Evolutionary conservation across 2,329 filamentous ascomycete species (phyloP).

Genomic region (Aureobasidium sp.): DNA sequence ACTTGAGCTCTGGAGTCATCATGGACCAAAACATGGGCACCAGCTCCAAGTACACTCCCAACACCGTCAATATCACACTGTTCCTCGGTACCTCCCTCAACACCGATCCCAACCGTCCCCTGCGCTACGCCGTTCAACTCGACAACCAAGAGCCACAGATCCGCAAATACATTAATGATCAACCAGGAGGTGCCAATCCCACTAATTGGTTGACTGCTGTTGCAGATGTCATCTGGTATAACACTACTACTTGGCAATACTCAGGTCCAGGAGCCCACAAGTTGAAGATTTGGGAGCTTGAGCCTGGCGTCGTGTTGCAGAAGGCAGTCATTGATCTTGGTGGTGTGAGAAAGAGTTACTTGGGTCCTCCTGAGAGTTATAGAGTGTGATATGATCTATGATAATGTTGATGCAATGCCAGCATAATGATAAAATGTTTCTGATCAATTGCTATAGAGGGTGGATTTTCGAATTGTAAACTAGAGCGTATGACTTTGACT

Average conservation of each 20-base stretch:
- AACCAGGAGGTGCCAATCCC: constrained; percentile 26
- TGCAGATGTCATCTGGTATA: constrained; percentile 43
- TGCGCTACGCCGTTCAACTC: constrained; percentile 32
- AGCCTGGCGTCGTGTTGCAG: constrained; percentile 36
- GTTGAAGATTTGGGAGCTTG: constrained; percentile 37
- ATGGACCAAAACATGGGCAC: constrained; percentile 28
- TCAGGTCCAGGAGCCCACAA: constrained; percentile 31
- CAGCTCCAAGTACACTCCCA: constrained; percentile 23
- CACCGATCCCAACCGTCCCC: constrained; percentile 20
- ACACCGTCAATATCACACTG: constrained; percentile 29
- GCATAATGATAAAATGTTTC: background rate
- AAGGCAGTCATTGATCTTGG: constrained; percentile 28
- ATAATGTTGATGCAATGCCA: background rate
- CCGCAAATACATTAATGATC: constrained; percentile 21
- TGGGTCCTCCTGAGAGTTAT: constrained; percentile 28
- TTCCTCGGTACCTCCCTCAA: constrained; percentile 22
- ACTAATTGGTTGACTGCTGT: constrained; percentile 43
- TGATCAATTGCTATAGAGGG: background rate
- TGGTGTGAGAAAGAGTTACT: constrained; percentile 26
- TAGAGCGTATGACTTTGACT: too few relatives aligned
- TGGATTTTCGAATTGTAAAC: too few relatives aligned
- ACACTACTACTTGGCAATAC: constrained; percentile 32
- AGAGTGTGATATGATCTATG: too few relatives aligned
- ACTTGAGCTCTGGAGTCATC: constrained; percentile 27
- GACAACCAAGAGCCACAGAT: constrained; percentile 20